Conservation (phyloP, 2,329 filamentous ascomycete species). For the Neofusicoccum sp. region DNA sequence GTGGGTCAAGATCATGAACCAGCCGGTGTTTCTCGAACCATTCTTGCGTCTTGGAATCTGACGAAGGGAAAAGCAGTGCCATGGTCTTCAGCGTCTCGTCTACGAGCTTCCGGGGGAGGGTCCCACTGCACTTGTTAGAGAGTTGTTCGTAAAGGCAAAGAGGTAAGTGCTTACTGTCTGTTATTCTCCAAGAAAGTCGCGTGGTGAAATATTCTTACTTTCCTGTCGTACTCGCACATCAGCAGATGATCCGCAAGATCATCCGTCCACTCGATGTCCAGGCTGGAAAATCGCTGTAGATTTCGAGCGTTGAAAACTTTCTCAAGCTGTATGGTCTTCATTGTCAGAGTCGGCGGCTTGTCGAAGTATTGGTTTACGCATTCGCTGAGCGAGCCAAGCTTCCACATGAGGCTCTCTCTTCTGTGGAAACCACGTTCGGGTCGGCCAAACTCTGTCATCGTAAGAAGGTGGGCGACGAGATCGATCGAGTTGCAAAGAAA, state of each 20-base stretch:
- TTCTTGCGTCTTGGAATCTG: constrained; percentile 24
- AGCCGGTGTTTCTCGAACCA: constrained; percentile 25
- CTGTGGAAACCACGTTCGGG: not conserved
- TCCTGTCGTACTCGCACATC: constrained; percentile 39
- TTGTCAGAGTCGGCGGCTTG: not conserved
- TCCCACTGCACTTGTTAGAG: constrained; percentile 21
- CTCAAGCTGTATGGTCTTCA: constrained; percentile 3
- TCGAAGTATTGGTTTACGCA: not conserved
- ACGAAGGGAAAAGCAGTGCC: constrained; percentile 37
- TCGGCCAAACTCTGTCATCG: not conserved
- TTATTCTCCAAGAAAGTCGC: constrained; percentile 38
- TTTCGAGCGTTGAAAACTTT: constrained; percentile 24
- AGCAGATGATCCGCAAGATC: constrained; percentile 45
- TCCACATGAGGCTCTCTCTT: not conserved
- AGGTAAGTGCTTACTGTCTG: constrained; percentile 14
- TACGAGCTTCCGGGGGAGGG: constrained; percentile 32
- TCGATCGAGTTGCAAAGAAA: not conserved
- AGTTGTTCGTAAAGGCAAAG: not conserved
- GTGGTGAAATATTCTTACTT: constrained; percentile 42
- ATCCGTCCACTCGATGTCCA: constrained; percentile 39
- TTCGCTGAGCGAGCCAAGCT: not conserved
- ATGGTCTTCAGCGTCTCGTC: constrained; percentile 41
- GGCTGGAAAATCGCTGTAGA: constrained; percentile 35
- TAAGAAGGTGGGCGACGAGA: not conserved
- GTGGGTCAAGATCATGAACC: constrained; percentile 27